These are phyloP conservation scores for Glutinoglossum americanum DNA, from an alignment of 495 filamentous ascomycete species.

Conservation along the genomic window DNA sequence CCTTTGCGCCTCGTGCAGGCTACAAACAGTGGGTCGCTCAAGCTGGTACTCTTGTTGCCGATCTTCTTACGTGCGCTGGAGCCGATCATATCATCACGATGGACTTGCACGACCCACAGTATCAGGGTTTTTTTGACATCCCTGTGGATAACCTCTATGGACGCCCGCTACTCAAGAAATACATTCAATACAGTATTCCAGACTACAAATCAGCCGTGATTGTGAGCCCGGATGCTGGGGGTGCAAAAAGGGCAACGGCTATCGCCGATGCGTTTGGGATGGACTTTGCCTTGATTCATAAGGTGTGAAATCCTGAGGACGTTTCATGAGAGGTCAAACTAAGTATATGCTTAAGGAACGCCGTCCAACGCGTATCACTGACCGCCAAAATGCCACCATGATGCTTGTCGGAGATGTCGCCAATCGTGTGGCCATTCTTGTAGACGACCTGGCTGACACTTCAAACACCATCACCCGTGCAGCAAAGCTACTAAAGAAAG, in stretches of 20 bases:
- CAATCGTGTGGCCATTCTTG: constrained; percentile 61
- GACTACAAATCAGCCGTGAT: constrained; percentile 76
- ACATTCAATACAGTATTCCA: constrained; percentile 74
- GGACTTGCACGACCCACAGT: constrained; percentile 95
- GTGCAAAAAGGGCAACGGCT: constrained; percentile 89
- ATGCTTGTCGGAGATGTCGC: constrained; percentile 88
- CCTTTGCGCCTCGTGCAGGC: constrained; percentile 64
- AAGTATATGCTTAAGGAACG: constrained; percentile 46
- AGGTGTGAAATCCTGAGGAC: constrained; percentile 30
- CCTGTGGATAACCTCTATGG: constrained; percentile 94
- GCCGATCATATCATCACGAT: constrained; percentile 95
- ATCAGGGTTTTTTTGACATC: constrained; percentile 97
- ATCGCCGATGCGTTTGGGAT: constrained; percentile 86
- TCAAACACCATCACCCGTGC: constrained; percentile 92
- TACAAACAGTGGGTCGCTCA: constrained; percentile 99
- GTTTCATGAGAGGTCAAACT: constrained; percentile 1
- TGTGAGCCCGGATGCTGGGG: constrained; percentile 89
- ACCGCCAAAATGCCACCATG: constrained; percentile 94
- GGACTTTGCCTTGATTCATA: constrained; percentile 92
- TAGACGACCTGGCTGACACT: constrained; percentile 90
- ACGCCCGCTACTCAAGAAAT: constrained; percentile 64
- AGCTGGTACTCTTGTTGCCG: constrained; percentile 84
- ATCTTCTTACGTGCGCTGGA: constrained; percentile 84
- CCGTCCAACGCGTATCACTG: constrained; percentile 77
- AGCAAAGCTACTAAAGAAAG: constrained; percentile 88